phyloP scores from a whole-genome alignment of 148 eudicot species.

The Fagopyrum esculentum region DNA sequence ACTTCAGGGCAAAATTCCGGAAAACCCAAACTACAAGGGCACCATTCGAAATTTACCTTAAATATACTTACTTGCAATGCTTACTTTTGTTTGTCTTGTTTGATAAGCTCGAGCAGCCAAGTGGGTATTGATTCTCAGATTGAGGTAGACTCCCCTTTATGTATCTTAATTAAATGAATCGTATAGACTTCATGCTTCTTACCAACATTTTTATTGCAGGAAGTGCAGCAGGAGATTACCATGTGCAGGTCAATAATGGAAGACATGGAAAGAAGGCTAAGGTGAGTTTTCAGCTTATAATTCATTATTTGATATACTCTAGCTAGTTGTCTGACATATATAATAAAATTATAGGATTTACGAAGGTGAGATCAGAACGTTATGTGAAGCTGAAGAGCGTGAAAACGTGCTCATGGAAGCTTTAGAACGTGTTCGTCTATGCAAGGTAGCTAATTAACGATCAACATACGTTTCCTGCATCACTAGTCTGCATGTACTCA shows the following conservation, averaged over 20 bases:
- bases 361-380: conserved; percentile 42
- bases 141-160: conserved; percentile 26
- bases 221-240: conserved; percentile 38
- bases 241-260: conserved; percentile 34
- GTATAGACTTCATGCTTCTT: too few relatives aligned
- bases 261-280: conserved; percentile 37
- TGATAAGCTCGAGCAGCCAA: conserved; percentile 25
- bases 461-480: background rate
- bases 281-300: conserved; percentile 17
- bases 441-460: conserved; percentile 22
- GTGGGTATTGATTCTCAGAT: conserved; percentile 31
- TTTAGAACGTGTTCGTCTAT: conserved; percentile 29
- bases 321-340: too few relatives aligned
- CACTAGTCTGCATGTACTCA: too few relatives aligned
- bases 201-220: conserved; percentile 19
- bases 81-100: background rate
- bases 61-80: background rate
- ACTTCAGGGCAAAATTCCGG: too few relatives aligned
- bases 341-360: conserved; percentile 32
- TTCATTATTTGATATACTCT: background rate
- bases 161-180: background rate
- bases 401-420: conserved; percentile 46
- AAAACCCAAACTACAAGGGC: too few relatives aligned
- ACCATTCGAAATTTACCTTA: too few relatives aligned
- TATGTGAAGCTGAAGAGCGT: conserved; percentile 38